Evolutionary conservation across 1,284 basidiomycete genomes (phyloP).

Genomic region (Naganishia sp.): DNA sequence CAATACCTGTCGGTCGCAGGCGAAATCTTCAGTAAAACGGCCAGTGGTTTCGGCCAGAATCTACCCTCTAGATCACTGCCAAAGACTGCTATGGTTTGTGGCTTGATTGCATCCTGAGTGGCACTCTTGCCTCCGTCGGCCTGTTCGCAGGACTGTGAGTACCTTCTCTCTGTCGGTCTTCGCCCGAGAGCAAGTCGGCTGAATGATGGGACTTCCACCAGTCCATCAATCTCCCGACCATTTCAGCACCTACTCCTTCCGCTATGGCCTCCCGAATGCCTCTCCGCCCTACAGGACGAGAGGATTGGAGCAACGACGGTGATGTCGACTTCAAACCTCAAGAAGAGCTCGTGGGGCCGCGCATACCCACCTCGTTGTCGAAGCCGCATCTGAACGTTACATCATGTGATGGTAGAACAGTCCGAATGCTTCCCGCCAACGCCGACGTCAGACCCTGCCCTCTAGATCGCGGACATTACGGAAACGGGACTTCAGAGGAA

Average conservation of each 20-base stretch:
- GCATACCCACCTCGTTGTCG: neutral
- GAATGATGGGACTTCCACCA: neutral
- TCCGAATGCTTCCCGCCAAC: slow-evolving; percentile 12
- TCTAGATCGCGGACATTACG: neutral
- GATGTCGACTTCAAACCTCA: slow-evolving; percentile 14
- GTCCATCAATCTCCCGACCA: neutral
- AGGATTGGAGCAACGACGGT: slow-evolving; percentile 28
- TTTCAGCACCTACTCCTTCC: neutral
- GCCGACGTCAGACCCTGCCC: neutral
- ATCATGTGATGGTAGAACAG: neutral
- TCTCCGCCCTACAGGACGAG: neutral
- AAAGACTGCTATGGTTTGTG: slow-evolving; percentile 9
- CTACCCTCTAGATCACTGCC: neutral
- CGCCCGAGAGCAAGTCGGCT: neutral
- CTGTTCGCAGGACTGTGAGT: neutral
- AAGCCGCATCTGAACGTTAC: neutral
- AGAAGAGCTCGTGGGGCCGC: neutral
- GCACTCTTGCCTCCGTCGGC: neutral
- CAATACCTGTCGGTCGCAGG: neutral
- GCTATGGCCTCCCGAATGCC: slow-evolving; percentile 6
- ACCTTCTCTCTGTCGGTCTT: neutral
- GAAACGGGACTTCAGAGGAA: neutral
- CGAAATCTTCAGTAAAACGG: no score
- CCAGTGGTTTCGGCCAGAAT: neutral
- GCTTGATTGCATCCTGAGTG: neutral